Base-by-base conservation (phyloP, 805 yeast species). In the Tetrapisispora nanseiensis region DNA sequence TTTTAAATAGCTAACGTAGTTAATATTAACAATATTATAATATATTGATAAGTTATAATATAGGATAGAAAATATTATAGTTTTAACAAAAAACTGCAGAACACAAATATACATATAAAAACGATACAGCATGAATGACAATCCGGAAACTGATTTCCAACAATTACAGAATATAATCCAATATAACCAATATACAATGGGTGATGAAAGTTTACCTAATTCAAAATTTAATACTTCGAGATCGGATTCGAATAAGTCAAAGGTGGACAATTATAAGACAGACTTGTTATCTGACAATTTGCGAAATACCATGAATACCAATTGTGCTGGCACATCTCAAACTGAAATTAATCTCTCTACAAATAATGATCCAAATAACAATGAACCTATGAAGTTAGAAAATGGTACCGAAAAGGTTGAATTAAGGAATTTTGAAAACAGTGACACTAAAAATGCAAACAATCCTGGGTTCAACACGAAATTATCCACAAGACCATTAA, bases 111-210 rank as follows among this genome's bases (percentile, higher is more conserved):
- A 26, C 6, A 26, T 15, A 7, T n/a, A 2, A 16, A n/a, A n/a
- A n/a, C n/a, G n/a, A n/a, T n/a, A n/a, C 21, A 35, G 8, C 2
- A 40, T 40, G 39, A 40, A 30, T 13, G 35, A 18, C 6, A 37
- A 29, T 5, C 43, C 34, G 23, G 39, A 40, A 9, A n/a, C 29
- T n/a, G 39, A 30, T 20, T 40, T 33, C 16, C 31, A 34, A 6
- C 27, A 37, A 6, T 29, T 47, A 29, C 45, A 41, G 16, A 38
- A 46, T 3, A 16, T 37, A 12, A 23, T 37, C 16, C 35, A 22
- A 27, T 49, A 49, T 35, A 33, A 46, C 6, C 38, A 35, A 18
- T 35, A 23, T 24, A 21, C 11, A 11, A 12, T 35, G 11, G 30
- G 16, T n/a, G 31, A 18, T 18, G 30, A 18, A 3, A 10, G 16